These are phyloP conservation scores for Hypholoma fasciculare DNA, from an alignment of 768 basidiomycete species.

Conservation along the genomic window DNA sequence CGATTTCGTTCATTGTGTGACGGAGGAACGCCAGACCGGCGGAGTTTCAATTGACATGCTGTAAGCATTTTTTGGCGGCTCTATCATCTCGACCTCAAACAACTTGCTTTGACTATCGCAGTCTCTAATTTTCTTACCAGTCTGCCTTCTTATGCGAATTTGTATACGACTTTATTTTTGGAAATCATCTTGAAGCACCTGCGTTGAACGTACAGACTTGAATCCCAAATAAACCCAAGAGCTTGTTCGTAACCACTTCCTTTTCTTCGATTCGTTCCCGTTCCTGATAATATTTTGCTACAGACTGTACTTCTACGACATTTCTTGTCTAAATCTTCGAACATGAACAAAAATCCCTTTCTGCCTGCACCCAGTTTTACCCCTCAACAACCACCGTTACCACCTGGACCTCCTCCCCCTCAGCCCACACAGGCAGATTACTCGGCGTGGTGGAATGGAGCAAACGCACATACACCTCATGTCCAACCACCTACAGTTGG, in stretches of 20 bases:
- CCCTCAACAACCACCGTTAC: slow-evolving; percentile 74
- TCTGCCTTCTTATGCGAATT: not conserved
- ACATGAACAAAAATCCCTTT: slow-evolving; percentile 87
- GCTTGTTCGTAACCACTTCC: not conserved
- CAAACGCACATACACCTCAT: slow-evolving; percentile 52
- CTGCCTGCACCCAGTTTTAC: slow-evolving; percentile 67
- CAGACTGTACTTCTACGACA: slow-evolving; percentile 2
- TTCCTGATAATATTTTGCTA: not conserved
- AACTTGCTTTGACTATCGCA: not conserved
- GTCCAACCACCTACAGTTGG: slow-evolving; percentile 49
- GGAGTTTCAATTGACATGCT: slow-evolving; percentile 24
- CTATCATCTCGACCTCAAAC: not conserved
- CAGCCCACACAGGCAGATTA: slow-evolving; percentile 72
- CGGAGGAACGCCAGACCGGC: slow-evolving; percentile 6
- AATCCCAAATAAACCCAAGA: not conserved
- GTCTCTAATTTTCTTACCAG: not conserved
- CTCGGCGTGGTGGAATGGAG: slow-evolving; percentile 64
- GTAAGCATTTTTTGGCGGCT: slow-evolving; percentile 15
- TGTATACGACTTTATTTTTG: no score
- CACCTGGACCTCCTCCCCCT: slow-evolving; percentile 77
- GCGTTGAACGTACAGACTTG: not conserved
- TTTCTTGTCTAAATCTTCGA: slow-evolving; percentile 3
- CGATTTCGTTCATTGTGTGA: no score
- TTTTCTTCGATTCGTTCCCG: not conserved
- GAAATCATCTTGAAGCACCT: no score